Evolutionary conservation across 176 grass and related monocot species (phyloP), one percentile per base, ranked within the genome.

Genomic region (Dactylis glomerata): DNA sequence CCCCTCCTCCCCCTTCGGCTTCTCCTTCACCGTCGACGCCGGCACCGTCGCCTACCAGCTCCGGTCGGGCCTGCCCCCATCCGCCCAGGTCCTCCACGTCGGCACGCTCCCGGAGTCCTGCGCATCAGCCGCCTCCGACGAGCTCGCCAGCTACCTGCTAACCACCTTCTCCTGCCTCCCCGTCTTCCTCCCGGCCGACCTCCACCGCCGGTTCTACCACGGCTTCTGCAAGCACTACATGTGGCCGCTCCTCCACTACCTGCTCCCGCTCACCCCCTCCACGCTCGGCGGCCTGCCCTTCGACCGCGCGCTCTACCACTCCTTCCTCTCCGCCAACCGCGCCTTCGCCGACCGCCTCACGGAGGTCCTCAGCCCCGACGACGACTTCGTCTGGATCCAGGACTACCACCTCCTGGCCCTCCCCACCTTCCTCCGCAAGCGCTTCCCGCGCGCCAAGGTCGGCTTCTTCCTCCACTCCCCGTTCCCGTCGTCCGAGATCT

Each of bases 191-290:
- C 96, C 92, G 1, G 12, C 34, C 30, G 92, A 95, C 37, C 92
- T 98, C 77, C 96, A 98, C 89, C 76, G 75, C 34, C 83, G 89
- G 0, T 98, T 93, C 88, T 98, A 98, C 87, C 89, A 98, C 47
- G 91, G 92, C 0, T 98, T 90, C 71, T 98, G 96, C 88, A 98
- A 98, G 89, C 96, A 98, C 93, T 98, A 98, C 72, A 93, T 98
- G 20, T 98, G 96, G 96, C 96, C 96, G 46, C 85, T 98, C 8
- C 93, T 95, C 77, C 96, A 98, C 81, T 98, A 98, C 84, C 89
- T 98, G 14, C 87, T 98, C 28, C 96, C 96, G 10, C 86, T 98
- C 10, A 88, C 89, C 32, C 89, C 91, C 33, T 93, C 92, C 8
- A 92, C 84, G 2, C 87, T 89, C 0, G 92, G 92, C 0, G 96